Conservation (phyloP, 345 rosid genomes). For the Mallotus nudiflorus region DNA sequence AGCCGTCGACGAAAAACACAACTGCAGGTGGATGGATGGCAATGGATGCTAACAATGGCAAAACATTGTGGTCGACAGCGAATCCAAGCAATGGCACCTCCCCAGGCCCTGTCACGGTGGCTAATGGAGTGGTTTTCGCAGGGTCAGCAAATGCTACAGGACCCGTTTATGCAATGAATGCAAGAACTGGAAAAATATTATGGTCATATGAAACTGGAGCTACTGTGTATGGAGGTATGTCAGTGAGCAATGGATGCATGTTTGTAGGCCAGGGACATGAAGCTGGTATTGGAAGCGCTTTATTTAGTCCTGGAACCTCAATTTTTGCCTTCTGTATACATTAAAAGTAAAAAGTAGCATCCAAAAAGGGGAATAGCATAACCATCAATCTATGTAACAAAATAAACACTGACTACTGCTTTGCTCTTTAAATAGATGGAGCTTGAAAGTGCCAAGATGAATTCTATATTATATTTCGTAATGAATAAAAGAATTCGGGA, state of each 20-base stretch:
- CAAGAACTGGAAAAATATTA: conserved; percentile 23
- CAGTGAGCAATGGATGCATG: conserved; percentile 30
- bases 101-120: conserved; percentile 25
- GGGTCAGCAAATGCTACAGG: conserved; percentile 24
- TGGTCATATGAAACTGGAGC: conserved; percentile 33
- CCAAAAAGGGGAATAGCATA: too few relatives aligned
- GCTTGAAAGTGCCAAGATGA: too few relatives aligned
- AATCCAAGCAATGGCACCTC: conserved; percentile 19
- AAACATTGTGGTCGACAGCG: conserved; percentile 14
- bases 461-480: too few relatives aligned
- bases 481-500: too few relatives aligned
- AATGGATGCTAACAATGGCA: conserved; percentile 24
- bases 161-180: conserved; percentile 25
- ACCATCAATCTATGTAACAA: too few relatives aligned
- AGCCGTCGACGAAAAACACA: conserved; percentile 16
- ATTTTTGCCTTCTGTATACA: conserved; percentile 26
- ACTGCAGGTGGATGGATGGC: conserved; percentile 35
- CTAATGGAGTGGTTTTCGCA: conserved; percentile 26
- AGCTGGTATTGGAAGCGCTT: too few relatives aligned
- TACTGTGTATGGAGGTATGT: conserved; percentile 23
- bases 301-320: conserved; percentile 9
- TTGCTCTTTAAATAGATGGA: too few relatives aligned
- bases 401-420: too few relatives aligned
- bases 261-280: conserved; percentile 21
- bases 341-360: too few relatives aligned